phyloP scores from a whole-genome alignment of 75 land plant genomes.

The Selaginella moellendorffii region DNA sequence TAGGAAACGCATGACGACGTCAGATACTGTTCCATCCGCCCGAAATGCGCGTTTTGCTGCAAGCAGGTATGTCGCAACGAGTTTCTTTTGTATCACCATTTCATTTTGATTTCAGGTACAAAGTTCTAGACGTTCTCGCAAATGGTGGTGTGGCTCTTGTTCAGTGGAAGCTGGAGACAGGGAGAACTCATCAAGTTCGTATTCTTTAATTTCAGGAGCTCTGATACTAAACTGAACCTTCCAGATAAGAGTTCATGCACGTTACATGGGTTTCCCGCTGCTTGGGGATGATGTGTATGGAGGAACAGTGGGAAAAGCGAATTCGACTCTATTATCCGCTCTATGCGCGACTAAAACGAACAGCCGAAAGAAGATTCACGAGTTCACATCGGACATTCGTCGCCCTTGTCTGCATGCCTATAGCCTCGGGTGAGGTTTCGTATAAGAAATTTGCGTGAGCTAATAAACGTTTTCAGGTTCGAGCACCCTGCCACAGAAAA shows the following conservation, averaged over 20 bases:
- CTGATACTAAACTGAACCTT: conserved; percentile 10
- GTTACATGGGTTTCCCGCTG: conserved; percentile 71
- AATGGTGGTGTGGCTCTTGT: conserved; percentile 71
- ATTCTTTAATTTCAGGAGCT: not conserved
- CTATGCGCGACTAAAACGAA: conserved; percentile 22
- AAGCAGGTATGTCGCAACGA: conserved; percentile 51
- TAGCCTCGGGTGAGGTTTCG: conserved; percentile 51
- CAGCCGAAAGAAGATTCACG: conserved; percentile 27
- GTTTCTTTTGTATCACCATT: not conserved
- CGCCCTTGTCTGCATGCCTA: conserved; percentile 89
- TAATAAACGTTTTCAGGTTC: conserved; percentile 35
- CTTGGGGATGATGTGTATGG: conserved; percentile 91
- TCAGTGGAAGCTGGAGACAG: conserved; percentile 92
- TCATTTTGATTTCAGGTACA: conserved; percentile 35
- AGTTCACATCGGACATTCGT: conserved; percentile 37
- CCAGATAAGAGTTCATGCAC: conserved; percentile 95
- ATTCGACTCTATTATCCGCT: conserved; percentile 41
- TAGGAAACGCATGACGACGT: conserved; percentile 72
- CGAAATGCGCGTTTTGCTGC: conserved; percentile 64
- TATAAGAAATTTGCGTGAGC: not conserved
- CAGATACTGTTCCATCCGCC: conserved; percentile 17
- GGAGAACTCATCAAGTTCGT: conserved; percentile 90
- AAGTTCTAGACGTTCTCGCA: conserved; percentile 56
- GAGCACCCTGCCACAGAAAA: conserved; percentile 63
- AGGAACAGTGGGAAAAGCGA: conserved; percentile 62